phyloP scores from a whole-genome alignment of 345 rosid species.

The Eucalyptus pumila region DNA sequence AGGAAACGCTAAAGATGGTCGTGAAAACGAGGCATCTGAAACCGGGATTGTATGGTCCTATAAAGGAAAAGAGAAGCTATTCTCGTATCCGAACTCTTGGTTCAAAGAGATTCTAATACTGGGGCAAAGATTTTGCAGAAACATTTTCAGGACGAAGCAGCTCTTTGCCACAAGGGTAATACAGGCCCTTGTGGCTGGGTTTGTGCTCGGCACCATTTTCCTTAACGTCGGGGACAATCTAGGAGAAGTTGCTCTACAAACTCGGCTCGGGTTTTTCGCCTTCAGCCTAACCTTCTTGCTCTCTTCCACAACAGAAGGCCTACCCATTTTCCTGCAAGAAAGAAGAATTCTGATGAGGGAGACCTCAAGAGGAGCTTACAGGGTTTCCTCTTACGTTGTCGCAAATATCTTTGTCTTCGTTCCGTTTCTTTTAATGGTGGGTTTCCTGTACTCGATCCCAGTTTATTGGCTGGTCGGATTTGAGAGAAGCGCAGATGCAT shows the following conservation, averaged over 20 bases:
- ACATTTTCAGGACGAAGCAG: conserved; percentile 79
- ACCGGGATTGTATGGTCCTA: neutral
- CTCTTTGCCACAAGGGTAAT: conserved; percentile 58
- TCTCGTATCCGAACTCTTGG: conserved; percentile 29
- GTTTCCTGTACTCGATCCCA: conserved; percentile 56
- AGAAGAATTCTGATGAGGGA: conserved; percentile 68
- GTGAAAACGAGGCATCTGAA: conserved; percentile 1
- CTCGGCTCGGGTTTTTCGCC: conserved; percentile 73
- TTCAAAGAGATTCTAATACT: conserved; percentile 48
- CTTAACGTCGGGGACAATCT: conserved; percentile 40
- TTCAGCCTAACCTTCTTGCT: conserved; percentile 80
- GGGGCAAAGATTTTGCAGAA: conserved; percentile 66
- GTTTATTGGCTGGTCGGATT: conserved; percentile 89
- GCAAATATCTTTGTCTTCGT: conserved; percentile 62
- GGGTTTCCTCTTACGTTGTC: conserved; percentile 59
- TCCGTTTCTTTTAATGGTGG: conserved; percentile 58
- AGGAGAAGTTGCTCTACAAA: conserved; percentile 33
- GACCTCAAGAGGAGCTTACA: conserved; percentile 72
- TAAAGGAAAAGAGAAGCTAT: conserved; percentile 13
- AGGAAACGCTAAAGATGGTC: neutral
- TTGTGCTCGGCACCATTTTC: conserved; percentile 67
- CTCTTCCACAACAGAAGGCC: conserved; percentile 83
- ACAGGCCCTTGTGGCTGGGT: conserved; percentile 65
- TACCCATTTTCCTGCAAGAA: conserved; percentile 82
- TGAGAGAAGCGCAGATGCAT: conserved; percentile 40